Conservation (phyloP, 192 early-diverging fungal genomes). For the Gonapodya prolifera region DNA sequence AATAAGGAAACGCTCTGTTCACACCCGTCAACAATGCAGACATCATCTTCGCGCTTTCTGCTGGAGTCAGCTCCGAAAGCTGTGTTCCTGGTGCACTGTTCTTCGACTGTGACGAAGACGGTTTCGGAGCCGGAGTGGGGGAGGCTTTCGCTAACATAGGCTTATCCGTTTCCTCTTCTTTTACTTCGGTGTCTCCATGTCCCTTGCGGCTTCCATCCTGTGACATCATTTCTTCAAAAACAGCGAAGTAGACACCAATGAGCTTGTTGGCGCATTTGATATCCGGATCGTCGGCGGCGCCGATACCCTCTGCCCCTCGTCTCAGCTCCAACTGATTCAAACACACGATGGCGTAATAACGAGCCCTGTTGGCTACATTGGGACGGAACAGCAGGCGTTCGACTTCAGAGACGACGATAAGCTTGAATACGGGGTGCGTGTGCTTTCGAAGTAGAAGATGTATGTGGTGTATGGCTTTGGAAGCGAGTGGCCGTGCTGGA, state of each 20-base stretch:
- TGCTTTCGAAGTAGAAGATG: constrained; percentile 60
- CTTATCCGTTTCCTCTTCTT: constrained; percentile 36
- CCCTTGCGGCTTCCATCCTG: constrained; percentile 11
- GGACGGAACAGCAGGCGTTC: constrained; percentile 76
- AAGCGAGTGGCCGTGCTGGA: constrained; percentile 69
- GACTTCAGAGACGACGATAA: constrained; percentile 72
- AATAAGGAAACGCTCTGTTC: constrained; percentile 86
- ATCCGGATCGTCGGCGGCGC: constrained; percentile 42
- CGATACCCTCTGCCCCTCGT: neutral
- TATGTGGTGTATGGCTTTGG: constrained; percentile 48
- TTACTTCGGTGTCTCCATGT: constrained; percentile 16
- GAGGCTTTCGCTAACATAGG: neutral
- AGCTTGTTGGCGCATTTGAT: constrained; percentile 64
- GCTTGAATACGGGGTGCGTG: constrained; percentile 77
- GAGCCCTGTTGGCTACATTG: constrained; percentile 59
- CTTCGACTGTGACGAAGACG: neutral
- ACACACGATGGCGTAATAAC: constrained; percentile 83
- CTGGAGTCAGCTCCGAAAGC: constrained; percentile 28
- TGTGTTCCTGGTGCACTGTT: constrained; percentile 10
- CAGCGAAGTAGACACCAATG: constrained; percentile 78
- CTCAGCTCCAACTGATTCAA: constrained; percentile 79
- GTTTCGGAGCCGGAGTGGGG: neutral
- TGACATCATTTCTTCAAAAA: constrained; percentile 74
- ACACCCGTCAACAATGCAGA: constrained; percentile 85
- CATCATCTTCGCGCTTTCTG: constrained; percentile 69